Evolutionary conservation across 179 eudicot genomes (phyloP), one percentile per base, ranked within the genome.

Genomic region (Heliamphora pulchella): DNA sequence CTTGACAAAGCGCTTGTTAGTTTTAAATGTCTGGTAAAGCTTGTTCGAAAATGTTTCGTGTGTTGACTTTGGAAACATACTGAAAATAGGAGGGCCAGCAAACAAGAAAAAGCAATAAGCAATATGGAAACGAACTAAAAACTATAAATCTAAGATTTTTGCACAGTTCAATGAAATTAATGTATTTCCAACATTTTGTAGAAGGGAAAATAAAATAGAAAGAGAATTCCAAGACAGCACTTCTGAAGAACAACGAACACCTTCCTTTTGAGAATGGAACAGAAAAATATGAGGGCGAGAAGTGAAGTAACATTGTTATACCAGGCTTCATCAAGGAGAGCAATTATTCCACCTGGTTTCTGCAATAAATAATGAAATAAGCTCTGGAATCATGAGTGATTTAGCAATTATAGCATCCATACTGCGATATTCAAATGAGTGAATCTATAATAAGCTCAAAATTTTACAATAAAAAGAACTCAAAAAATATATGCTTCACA

Each of bases 271-370:
- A 69, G 61, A 39, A 51, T 39, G 67, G n/a, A 79, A 58, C 9
- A 55, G 44, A 47, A 54, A 31, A 41, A 44, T 59, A 58, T 44
- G 44, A 53, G 67, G 54, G 22, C 11, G 48, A 20, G 9, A 48
- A 74, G 79, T 78, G 46, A 59, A 82, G 22, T 67, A 66, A 72
- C 20, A 64, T 80, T 74, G 31, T 64, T 80, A 74, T 91, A 96
- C 99, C 99, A 96, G 71, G 99, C 99, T 91, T 96, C 98, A 80
- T 96, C 99, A 57, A 96, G 90, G 78, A 96, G 99, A 81, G 95
- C 96, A 58, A 96, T 82, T 73, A 96, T 85, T 81, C 99, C 99
- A 77, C 98, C 99, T 2, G 98, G 96, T 89, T 92, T 96, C 99
- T 96, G 98, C 88, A 83, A 79, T 79, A 80, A 74, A 1, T 53